These are phyloP conservation scores for Fusarium subtropicale DNA, from an alignment of 2,329 filamentous ascomycete genomes.

Conservation along the genomic window DNA sequence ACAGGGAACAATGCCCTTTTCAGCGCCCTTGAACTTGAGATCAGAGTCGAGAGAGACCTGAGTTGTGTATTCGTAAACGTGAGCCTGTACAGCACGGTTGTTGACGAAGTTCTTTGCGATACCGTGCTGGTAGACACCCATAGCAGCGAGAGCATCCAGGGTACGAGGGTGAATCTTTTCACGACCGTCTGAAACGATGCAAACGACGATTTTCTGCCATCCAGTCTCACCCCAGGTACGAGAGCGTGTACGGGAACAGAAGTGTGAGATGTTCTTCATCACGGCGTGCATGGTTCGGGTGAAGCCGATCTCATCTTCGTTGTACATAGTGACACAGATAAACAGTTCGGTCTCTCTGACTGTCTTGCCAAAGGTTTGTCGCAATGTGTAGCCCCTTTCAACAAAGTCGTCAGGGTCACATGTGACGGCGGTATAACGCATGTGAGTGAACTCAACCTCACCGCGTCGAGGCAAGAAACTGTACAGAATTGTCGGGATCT, in stretches of 20 bases:
- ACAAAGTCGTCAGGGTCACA: conserved; percentile 97
- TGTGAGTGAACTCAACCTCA: conserved; percentile 96
- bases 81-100: conserved; percentile 91
- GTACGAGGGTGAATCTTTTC: conserved; percentile 91
- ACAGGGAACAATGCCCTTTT: conserved; percentile 98
- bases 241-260: conserved; percentile 91
- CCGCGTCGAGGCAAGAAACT: conserved; percentile 94
- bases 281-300: conserved; percentile 98
- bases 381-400: conserved; percentile 87
- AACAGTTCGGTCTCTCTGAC: conserved; percentile 93
- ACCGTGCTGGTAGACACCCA: conserved; percentile 97
- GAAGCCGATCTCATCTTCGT: conserved; percentile 96
- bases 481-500: conserved; percentile 98
- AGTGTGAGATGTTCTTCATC: conserved; percentile 97
- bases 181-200: conserved; percentile 93
- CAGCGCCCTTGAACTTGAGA: conserved; percentile 97
- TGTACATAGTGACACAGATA: conserved; percentile 99
- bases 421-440: conserved; percentile 98
- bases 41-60: conserved; percentile 96
- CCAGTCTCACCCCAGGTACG: conserved; percentile 96
- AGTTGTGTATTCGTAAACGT: conserved; percentile 99
- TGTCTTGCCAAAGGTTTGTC: conserved; percentile 88
- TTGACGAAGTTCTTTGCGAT: conserved; percentile 99
- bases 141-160: conserved; percentile 91
- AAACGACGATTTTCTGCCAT: conserved; percentile 99